Conservation (phyloP, 768 basidiomycete species). For the Gymnopilus junonius region DNA sequence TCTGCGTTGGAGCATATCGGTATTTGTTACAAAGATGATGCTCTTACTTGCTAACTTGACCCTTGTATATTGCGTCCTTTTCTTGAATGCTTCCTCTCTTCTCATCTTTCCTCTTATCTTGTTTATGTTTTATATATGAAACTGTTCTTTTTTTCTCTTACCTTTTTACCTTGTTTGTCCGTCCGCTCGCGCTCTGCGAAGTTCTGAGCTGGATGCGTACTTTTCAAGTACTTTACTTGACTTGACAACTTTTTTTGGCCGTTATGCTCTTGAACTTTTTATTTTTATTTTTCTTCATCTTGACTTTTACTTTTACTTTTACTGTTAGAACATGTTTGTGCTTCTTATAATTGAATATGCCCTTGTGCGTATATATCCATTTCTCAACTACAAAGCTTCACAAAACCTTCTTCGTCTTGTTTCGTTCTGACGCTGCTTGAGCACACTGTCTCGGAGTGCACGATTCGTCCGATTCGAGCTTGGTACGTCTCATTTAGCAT, state of each 20-base stretch:
- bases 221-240: neutral
- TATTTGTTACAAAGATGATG: neutral
- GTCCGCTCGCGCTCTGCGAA: too few relatives aligned
- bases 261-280: neutral
- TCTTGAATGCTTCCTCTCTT: neutral
- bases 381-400: neutral
- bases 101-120: neutral
- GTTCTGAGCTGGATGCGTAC: too few relatives aligned
- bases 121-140: conserved; percentile 1
- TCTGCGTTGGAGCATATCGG: neutral
- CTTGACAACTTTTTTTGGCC: neutral
- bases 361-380: neutral
- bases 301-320: neutral
- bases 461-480: too few relatives aligned
- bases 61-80: neutral
- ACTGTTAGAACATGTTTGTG: neutral
- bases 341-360: neutral
- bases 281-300: too few relatives aligned
- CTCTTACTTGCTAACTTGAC: neutral
- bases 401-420: too few relatives aligned
- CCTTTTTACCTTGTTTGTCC: too few relatives aligned
- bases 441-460: too few relatives aligned
- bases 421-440: too few relatives aligned
- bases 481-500: too few relatives aligned
- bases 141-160: neutral